These are phyloP conservation scores for Candida insectalens DNA, from an alignment of 805 yeast species.

Conservation along the genomic window DNA sequence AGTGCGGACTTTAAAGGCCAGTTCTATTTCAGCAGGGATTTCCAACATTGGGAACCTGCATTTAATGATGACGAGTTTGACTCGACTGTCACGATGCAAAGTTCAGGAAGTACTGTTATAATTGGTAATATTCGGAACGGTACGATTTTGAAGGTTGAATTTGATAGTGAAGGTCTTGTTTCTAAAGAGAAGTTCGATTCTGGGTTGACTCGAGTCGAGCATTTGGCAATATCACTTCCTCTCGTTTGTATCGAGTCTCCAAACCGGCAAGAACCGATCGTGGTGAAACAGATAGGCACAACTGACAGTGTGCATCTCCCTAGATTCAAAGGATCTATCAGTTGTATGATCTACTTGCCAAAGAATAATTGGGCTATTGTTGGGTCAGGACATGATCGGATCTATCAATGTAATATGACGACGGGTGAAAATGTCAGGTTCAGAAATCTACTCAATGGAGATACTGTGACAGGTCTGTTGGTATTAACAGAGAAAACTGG, in stretches of 20 bases:
- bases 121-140: constrained; percentile 28
- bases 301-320: too few relatives aligned
- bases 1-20: constrained; percentile 54
- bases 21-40: constrained; percentile 26
- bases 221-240: too few relatives aligned
- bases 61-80: constrained; percentile 18
- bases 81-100: constrained; percentile 20
- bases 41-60: constrained; percentile 19
- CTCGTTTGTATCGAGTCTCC: too few relatives aligned
- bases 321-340: too few relatives aligned
- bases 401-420: too few relatives aligned
- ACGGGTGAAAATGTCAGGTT: constrained; percentile 27
- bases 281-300: too few relatives aligned
- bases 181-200: too few relatives aligned
- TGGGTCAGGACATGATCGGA: too few relatives aligned
- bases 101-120: constrained; percentile 14
- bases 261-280: too few relatives aligned
- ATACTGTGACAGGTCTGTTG: constrained; percentile 45
- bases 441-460: constrained; percentile 52
- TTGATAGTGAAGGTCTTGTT: constrained; percentile 15
- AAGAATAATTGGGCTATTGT: too few relatives aligned
- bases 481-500: neutral
- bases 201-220: too few relatives aligned
- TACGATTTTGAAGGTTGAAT: constrained; percentile 31
- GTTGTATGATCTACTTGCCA: too few relatives aligned